A percentile compares a stretch with the other conserved stretches of the same genome.
Conservation (phyloP, 192 early-diverging fungal species). For the Powellomyces hirtus region DNA sequence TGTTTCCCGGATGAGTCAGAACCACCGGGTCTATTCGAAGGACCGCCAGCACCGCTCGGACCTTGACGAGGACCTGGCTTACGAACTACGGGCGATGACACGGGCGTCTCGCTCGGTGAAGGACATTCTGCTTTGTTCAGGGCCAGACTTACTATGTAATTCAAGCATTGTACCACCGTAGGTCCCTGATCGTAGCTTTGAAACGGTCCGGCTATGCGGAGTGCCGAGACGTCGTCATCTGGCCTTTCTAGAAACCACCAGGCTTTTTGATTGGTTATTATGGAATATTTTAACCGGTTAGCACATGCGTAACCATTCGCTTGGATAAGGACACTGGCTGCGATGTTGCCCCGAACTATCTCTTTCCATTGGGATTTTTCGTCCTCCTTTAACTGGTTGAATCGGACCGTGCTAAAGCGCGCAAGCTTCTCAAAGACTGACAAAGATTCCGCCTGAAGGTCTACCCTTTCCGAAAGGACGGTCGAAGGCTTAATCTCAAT, state of each 20-base stretch:
- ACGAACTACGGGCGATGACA: background rate
- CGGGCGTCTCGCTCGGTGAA: background rate
- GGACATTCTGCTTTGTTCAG: background rate
- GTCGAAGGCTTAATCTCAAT: slow-evolving; percentile 4
- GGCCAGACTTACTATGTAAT: slow-evolving; percentile 1
- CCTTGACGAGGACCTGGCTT: background rate
- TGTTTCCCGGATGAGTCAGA: background rate
- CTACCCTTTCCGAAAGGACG: background rate
- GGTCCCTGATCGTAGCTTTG: background rate
- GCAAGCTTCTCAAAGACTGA: background rate
- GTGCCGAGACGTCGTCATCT: background rate
- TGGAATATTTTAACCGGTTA: background rate
- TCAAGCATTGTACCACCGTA: slow-evolving; percentile 5
- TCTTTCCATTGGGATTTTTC: background rate
- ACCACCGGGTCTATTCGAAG: background rate
- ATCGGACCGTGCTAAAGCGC: background rate
- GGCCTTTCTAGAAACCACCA: slow-evolving; percentile 19
- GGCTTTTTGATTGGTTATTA: background rate
- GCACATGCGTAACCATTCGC: slow-evolving; percentile 9
- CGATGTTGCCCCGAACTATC: background rate
- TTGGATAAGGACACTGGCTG: slow-evolving; percentile 7
- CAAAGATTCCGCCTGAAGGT: background rate
- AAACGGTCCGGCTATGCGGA: slow-evolving; percentile 9
- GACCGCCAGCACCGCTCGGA: background rate
- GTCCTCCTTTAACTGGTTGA: background rate